phyloP scores from a whole-genome alignment of 257 asterid genomes.

The Avicennia marina region DNA sequence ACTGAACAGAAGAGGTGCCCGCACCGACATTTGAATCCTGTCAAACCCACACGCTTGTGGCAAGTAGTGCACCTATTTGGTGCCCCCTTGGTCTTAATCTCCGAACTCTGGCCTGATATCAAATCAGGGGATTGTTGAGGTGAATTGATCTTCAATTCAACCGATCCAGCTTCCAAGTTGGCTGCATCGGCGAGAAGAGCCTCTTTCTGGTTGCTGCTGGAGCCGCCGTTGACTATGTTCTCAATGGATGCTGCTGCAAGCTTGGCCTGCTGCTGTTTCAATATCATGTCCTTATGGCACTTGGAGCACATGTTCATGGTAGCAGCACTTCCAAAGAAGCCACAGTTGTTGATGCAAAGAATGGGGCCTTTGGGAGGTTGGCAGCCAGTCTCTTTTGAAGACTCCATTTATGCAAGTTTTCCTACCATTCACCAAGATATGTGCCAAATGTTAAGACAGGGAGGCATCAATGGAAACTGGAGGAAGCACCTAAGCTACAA shows the following conservation, averaged over 20 bases:
- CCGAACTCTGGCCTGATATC: conserved; percentile 22
- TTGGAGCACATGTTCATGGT: conserved; percentile 64
- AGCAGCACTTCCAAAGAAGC: conserved; percentile 55
- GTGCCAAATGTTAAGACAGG: background rate
- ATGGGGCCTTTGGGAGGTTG: conserved; percentile 55
- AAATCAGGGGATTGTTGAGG: conserved; percentile 22
- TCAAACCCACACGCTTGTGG: conserved; percentile 53
- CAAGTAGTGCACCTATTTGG: conserved; percentile 49
- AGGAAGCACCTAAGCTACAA: background rate
- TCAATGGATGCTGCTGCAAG: conserved; percentile 49
- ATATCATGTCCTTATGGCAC: conserved; percentile 45
- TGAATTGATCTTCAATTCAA: conserved; percentile 25
- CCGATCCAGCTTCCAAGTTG: conserved; percentile 15
- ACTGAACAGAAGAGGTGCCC: conserved; percentile 48
- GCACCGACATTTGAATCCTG: conserved; percentile 51
- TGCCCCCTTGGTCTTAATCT: conserved; percentile 35
- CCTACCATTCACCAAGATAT: conserved; percentile 13
- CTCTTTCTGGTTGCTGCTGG: conserved; percentile 30
- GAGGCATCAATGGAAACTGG: background rate
- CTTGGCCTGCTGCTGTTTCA: conserved; percentile 44
- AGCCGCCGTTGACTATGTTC: conserved; percentile 42
- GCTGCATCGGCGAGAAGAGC: conserved; percentile 17
- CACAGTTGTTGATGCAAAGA: conserved; percentile 57
- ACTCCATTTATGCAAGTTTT: conserved; percentile 34
- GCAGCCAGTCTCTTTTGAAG: conserved; percentile 52